phyloP scores from a whole-genome alignment of 2,329 filamentous ascomycete species.

The Scytalidium lignicola region DNA sequence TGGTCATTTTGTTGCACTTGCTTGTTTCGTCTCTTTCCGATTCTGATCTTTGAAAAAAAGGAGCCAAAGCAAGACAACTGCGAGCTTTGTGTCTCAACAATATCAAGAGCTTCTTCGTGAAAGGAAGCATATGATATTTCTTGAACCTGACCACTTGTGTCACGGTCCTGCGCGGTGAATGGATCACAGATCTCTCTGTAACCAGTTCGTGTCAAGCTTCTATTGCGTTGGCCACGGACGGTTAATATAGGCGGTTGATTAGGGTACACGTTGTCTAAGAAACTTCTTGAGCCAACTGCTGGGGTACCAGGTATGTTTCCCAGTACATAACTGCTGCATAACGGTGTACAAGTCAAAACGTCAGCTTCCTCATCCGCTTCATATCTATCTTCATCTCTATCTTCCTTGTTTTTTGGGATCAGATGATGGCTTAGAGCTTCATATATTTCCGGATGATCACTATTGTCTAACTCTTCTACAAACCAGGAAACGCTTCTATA shows the following conservation, averaged over 20 bases:
- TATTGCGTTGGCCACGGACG: not conserved
- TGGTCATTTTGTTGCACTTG: not conserved
- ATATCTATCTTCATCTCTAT: not conserved
- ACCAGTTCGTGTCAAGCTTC: not conserved
- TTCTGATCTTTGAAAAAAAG: conserved; percentile 1
- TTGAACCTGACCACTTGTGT: not conserved
- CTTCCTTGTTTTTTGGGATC: not conserved
- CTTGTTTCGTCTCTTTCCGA: not conserved
- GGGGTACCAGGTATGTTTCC: not conserved
- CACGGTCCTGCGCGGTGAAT: not conserved
- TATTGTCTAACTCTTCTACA: not conserved
- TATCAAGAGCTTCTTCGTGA: not conserved
- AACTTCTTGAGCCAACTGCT: not conserved
- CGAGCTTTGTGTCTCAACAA: not conserved
- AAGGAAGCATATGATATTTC: not conserved
- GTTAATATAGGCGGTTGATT: not conserved
- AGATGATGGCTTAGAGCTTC: not conserved
- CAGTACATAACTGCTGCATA: not conserved
- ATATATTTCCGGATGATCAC: not conserved
- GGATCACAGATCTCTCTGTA: not conserved
- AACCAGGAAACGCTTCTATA: conserved; percentile 2
- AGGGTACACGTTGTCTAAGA: not conserved
- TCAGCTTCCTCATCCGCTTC: not conserved
- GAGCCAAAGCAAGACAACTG: not conserved
- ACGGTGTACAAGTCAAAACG: not conserved